Conservation (phyloP, 768 basidiomycete genomes). For the Leccinum boreale region DNA sequence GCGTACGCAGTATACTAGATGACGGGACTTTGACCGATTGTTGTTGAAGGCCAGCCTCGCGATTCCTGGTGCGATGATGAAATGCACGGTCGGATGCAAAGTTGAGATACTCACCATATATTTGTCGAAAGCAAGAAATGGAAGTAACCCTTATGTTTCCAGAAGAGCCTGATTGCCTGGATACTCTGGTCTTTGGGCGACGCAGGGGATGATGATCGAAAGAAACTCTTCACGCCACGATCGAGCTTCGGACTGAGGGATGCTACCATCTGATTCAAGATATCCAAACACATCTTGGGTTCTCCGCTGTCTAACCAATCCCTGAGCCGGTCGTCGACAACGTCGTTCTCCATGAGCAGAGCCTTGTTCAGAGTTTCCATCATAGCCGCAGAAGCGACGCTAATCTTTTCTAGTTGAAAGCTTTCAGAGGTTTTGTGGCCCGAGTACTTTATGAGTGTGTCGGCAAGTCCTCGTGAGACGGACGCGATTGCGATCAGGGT, state of each 20-base stretch:
- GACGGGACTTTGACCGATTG: background rate
- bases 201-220: background rate
- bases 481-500: slow-evolving; percentile 2
- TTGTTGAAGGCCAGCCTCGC: background rate
- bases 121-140: slow-evolving; percentile 12
- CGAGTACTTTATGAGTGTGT: background rate
- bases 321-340: slow-evolving; percentile 3
- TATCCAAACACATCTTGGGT: background rate
- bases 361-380: slow-evolving; percentile 7
- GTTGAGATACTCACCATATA: background rate
- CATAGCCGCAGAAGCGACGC: slow-evolving; percentile 1
- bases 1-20: background rate
- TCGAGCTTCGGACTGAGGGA: background rate
- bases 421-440: slow-evolving; percentile 1
- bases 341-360: background rate
- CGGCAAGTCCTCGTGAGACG: background rate
- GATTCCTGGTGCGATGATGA: background rate
- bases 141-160: slow-evolving; percentile 1
- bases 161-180: slow-evolving; percentile 7
- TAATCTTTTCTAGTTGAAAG: slow-evolving; percentile 1
- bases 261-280: slow-evolving; percentile 9
- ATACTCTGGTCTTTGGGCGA: background rate
- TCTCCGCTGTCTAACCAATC: slow-evolving; percentile 10
- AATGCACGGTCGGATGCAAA: background rate
- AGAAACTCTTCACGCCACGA: background rate